Conservation (phyloP, 2,329 filamentous ascomycete genomes). For the Parascedosporium putredinis region DNA sequence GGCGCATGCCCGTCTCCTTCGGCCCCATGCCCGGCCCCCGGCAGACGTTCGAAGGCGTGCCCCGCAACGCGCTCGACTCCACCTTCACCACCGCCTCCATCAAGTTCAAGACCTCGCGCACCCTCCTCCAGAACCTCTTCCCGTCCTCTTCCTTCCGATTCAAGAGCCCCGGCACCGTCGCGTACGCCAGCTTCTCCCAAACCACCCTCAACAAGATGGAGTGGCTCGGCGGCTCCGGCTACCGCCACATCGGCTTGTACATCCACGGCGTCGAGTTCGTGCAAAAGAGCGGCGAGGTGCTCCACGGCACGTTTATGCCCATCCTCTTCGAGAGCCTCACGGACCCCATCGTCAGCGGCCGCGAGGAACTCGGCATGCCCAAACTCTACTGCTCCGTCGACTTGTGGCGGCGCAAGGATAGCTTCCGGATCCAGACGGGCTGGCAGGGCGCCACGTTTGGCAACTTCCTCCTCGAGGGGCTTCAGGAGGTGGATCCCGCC, state of each 20-base stretch:
- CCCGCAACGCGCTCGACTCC: conserved; percentile 13
- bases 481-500: conserved; percentile 18
- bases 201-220: conserved; percentile 38
- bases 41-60: conserved; percentile 19
- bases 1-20: conserved; percentile 34
- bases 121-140: conserved; percentile 35
- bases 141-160: conserved; percentile 29
- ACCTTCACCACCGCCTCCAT: conserved; percentile 33
- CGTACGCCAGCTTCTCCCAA: conserved; percentile 28
- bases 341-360: conserved; percentile 46
- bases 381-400: conserved; percentile 42
- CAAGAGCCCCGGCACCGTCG: conserved; percentile 27
- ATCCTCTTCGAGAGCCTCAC: conserved; percentile 46
- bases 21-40: conserved; percentile 35
- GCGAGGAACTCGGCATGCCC: conserved; percentile 50
- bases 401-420: conserved; percentile 21
- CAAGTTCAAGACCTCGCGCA: conserved; percentile 35
- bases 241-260: conserved; percentile 47
- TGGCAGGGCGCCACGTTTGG: conserved; percentile 32
- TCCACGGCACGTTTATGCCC: conserved; percentile 41
- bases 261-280: conserved; percentile 49
- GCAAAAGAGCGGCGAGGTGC: conserved; percentile 31
- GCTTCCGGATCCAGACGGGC: conserved; percentile 26
- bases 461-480: conserved; percentile 24
- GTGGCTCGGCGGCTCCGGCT: conserved; percentile 49